phyloP scores from a whole-genome alignment of 2,329 filamentous ascomycete genomes.

The Fusarium sp. region DNA sequence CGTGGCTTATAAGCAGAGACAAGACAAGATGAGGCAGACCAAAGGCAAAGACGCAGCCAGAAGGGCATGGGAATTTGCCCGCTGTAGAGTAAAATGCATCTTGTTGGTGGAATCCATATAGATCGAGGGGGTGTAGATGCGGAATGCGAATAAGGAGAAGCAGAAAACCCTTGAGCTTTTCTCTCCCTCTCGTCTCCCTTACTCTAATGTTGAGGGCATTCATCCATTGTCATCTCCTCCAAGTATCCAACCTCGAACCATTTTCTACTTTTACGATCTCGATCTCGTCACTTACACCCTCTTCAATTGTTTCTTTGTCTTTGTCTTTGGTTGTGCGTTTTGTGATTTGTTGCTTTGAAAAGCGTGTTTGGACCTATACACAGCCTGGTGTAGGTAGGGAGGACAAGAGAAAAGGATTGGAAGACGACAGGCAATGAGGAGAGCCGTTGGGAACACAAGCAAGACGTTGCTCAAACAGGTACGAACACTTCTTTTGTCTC shows the following conservation, averaged over 20 bases:
- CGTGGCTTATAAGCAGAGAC: slow-evolving; percentile 37
- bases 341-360: slow-evolving; percentile 14
- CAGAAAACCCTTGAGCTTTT: slow-evolving; percentile 11
- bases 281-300: neutral
- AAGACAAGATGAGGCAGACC: slow-evolving; percentile 34
- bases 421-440: slow-evolving; percentile 26
- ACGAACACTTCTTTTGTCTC: slow-evolving; percentile 4
- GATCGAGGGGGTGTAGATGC: slow-evolving; percentile 24
- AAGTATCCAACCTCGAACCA: slow-evolving; percentile 13
- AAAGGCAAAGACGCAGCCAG: slow-evolving; percentile 16
- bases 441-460: slow-evolving; percentile 29
- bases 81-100: slow-evolving; percentile 23
- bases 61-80: slow-evolving; percentile 14
- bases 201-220: slow-evolving; percentile 11
- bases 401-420: slow-evolving; percentile 1
- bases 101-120: slow-evolving; percentile 23
- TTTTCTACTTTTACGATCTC: slow-evolving; percentile 14
- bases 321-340: slow-evolving; percentile 25
- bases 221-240: slow-evolving; percentile 13
- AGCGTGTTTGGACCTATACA: slow-evolving; percentile 19
- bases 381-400: slow-evolving; percentile 14
- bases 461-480: slow-evolving; percentile 39
- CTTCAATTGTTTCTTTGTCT: slow-evolving; percentile 2
- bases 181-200: slow-evolving; percentile 24
- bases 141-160: slow-evolving; percentile 21